Evolutionary conservation across 805 yeast species (phyloP).

Genomic region (Cyberlindnera petersonii): DNA sequence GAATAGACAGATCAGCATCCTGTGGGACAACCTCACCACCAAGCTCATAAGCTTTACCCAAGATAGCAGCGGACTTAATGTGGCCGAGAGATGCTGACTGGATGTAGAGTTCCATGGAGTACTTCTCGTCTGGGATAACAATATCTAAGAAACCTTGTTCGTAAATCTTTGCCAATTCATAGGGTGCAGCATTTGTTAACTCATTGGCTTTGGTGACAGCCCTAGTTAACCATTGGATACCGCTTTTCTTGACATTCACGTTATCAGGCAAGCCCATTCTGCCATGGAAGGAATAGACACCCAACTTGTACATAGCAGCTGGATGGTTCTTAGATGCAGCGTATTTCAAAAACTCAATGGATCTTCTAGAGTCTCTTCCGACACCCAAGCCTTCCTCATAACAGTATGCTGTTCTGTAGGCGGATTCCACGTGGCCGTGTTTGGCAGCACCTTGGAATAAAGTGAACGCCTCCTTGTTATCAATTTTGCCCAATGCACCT

Average conservation of each 20-base stretch:
- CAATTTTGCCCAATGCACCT: slow-evolving; percentile 79
- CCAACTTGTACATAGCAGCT: slow-evolving; percentile 94
- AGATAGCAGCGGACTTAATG: slow-evolving; percentile 68
- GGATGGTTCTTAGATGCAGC: slow-evolving; percentile 93
- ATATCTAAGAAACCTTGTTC: slow-evolving; percentile 83
- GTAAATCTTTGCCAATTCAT: slow-evolving; percentile 81
- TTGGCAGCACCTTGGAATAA: slow-evolving; percentile 89
- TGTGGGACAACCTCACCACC: slow-evolving; percentile 65
- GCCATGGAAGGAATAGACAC: slow-evolving; percentile 78
- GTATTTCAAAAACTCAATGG: slow-evolving; percentile 73
- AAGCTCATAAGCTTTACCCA: slow-evolving; percentile 81
- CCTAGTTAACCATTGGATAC: slow-evolving; percentile 88
- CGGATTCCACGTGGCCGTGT: slow-evolving; percentile 87
- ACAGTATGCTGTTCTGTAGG: slow-evolving; percentile 87
- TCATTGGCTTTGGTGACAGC: slow-evolving; percentile 84
- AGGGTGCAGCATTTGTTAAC: slow-evolving; percentile 89
- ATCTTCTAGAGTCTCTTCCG: slow-evolving; percentile 80
- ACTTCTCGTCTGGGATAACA: slow-evolving; percentile 74
- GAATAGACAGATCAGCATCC: slow-evolving; percentile 81
- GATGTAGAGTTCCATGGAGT: slow-evolving; percentile 81
- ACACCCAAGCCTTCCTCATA: slow-evolving; percentile 94
- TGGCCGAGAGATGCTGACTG: slow-evolving; percentile 89
- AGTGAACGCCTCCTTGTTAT: slow-evolving; percentile 67
- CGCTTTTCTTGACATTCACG: slow-evolving; percentile 70
- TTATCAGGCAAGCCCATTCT: slow-evolving; percentile 76